phyloP scores from a whole-genome alignment of 2,329 filamentous ascomycete species.

The Leptodontidium sp. region DNA sequence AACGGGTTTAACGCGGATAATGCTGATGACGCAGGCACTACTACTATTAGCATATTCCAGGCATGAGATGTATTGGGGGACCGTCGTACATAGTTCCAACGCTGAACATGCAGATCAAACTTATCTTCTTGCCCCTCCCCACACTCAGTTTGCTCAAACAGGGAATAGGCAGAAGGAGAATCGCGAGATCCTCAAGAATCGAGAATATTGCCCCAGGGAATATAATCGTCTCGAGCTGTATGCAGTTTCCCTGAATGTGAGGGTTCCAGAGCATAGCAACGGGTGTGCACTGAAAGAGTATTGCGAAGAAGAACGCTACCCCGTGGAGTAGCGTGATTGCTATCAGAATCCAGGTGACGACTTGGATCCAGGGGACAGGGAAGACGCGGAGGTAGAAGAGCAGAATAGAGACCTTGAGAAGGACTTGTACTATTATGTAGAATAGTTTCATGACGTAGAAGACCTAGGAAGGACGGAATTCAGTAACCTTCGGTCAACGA shows the following conservation, averaged over 20 bases:
- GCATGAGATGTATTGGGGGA: too few relatives aligned
- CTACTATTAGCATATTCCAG: not conserved
- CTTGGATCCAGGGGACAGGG: not conserved
- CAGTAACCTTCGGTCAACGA: not conserved
- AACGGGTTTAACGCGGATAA: slow-evolving; percentile 35
- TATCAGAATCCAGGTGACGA: slow-evolving; percentile 19
- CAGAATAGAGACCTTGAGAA: slow-evolving; percentile 28
- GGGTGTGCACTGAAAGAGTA: slow-evolving; percentile 33
- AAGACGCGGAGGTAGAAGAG: slow-evolving; percentile 31
- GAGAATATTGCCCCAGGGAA: slow-evolving; percentile 72
- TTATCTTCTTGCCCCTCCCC: slow-evolving; percentile 71
- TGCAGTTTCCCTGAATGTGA: slow-evolving; percentile 53
- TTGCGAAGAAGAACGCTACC: slow-evolving; percentile 25
- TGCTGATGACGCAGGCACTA: slow-evolving; percentile 36
- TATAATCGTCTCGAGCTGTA: slow-evolving; percentile 69
- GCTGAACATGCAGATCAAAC: slow-evolving; percentile 70
- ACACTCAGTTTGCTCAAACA: slow-evolving; percentile 69
- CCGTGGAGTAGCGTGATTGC: slow-evolving; percentile 22
- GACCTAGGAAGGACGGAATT: not conserved
- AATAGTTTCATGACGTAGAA: slow-evolving; percentile 17
- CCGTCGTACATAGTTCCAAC: slow-evolving; percentile 68
- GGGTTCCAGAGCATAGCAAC: slow-evolving; percentile 28
- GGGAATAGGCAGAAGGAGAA: slow-evolving; percentile 71
- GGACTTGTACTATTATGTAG: slow-evolving; percentile 29
- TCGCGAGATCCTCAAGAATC: slow-evolving; percentile 71